Evolutionary conservation across 225 moss, liverwort and hornwort species (phyloP), one percentile per base, ranked within the genome.

Genomic region (Takakia lepidozioides): DNA sequence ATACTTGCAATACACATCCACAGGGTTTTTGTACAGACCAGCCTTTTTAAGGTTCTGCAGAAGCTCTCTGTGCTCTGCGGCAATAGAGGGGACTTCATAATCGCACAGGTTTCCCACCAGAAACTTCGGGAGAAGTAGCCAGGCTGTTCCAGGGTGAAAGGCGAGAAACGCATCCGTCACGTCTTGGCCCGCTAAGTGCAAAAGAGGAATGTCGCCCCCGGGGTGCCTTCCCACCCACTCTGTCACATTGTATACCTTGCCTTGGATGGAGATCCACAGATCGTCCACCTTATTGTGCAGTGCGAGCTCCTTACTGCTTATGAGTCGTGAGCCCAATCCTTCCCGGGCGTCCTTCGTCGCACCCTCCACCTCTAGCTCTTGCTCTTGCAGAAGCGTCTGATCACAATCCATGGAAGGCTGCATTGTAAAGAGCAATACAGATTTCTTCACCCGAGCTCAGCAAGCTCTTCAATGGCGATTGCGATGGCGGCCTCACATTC

Each of bases 151-250:
- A 3, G 98, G 91, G 57, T 98, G 98, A 38, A 98, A 98, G 29
- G 98, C 98, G 22, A 98, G 72, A 56, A 98, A 98, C 13, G 87
- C 87, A 55, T 98, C 98, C 26, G 98, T 98, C 24, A 98, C 98
- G 54, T 98, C 98, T 64, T 98, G 98, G 27, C 98, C 98, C 57
- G 98, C 82, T 23, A 98, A 83, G 63, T 76, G 75, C 27, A 85
- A 60, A 3, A 98, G 78, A 27, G 98, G 87, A 26, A 87, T 67
- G 39, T 62, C 81, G 29, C 98, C 98, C 20, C 98, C 98, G 25
- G 98, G 98, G 37, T 98, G 98, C 39, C 39, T 56, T 16, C 58
- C 61, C 11, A 91, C 57, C 98, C 98, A 98, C 2, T 66, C 63
- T 19, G 91, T 91, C 0, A 91, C 87, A 39, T 98, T 68, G 54